Conservation (phyloP, 345 rosid genomes). For the Moringa oleifera region DNA sequence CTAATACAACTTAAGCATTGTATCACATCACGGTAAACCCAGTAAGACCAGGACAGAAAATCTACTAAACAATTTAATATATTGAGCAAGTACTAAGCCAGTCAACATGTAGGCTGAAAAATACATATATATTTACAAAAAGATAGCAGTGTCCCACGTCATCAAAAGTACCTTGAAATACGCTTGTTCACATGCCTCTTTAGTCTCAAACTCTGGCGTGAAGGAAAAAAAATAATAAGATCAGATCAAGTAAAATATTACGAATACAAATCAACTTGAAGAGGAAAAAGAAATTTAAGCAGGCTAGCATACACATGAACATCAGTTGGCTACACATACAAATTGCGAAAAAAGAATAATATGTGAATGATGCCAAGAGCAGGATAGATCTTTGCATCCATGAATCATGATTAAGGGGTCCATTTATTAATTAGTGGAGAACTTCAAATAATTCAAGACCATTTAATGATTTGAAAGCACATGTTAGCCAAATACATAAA, state of each 20-base stretch:
- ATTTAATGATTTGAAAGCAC: not conserved
- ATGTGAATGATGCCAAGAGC: not conserved
- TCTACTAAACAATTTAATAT: not conserved
- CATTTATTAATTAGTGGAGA: not conserved
- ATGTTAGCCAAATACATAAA: too few species aligned
- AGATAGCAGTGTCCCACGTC: too few species aligned
- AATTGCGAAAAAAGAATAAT: not conserved
- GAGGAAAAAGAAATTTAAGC: not conserved
- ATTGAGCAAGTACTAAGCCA: not conserved
- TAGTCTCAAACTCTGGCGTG: constrained; percentile 67
- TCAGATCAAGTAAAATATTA: not conserved
- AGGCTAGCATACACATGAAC: not conserved
- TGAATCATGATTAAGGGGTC: not conserved
- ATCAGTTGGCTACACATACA: constrained; percentile 1
- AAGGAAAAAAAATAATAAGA: not conserved
- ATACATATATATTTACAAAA: too few species aligned
- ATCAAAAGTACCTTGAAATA: constrained; percentile 60
- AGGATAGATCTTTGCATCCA: not conserved
- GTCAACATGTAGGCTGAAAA: not conserved
- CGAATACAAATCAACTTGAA: not conserved
- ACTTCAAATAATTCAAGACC: not conserved
- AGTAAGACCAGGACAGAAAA: not conserved
- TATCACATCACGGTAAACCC: not conserved
- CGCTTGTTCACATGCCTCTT: constrained; percentile 80
- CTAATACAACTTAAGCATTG: not conserved